These are phyloP conservation scores for Pythium myriotylum DNA, from an alignment of 352 stramenopile genomes.

Conservation along the genomic window DNA sequence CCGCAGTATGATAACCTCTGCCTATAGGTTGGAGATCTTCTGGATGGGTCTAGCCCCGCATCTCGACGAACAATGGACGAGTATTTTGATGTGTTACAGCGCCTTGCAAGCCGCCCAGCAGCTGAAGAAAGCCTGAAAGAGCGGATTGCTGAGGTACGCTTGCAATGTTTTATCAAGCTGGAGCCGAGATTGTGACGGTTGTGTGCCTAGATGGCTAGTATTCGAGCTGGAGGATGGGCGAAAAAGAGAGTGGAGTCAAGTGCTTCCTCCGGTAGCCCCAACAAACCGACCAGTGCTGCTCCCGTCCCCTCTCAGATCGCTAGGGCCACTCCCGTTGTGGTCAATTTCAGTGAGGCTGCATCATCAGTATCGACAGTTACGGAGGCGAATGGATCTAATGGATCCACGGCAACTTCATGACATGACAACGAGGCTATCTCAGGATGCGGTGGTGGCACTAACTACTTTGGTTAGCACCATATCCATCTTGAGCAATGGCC, in stretches of 20 bases:
- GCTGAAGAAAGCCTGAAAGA: slow-evolving; percentile 37
- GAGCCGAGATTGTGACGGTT: neutral
- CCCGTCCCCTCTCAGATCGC: neutral
- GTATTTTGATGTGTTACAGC: slow-evolving; percentile 73
- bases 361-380: too few species aligned
- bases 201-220: slow-evolving; percentile 37
- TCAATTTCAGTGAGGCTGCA: too few species aligned
- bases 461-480: too few species aligned
- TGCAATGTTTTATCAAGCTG: neutral
- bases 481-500: too few species aligned
- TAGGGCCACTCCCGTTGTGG: neutral
- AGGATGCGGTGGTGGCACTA: too few species aligned
- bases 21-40: slow-evolving; percentile 73
- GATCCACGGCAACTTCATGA: too few species aligned
- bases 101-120: slow-evolving; percentile 39
- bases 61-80: slow-evolving; percentile 83
- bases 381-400: too few species aligned
- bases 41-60: slow-evolving; percentile 81
- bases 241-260: slow-evolving; percentile 45
- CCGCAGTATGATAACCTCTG: neutral
- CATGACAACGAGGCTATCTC: too few species aligned
- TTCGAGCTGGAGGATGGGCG: slow-evolving; percentile 55
- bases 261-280: slow-evolving; percentile 2
- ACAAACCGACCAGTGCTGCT: neutral
- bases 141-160: slow-evolving; percentile 51